Evolutionary conservation across 768 basidiomycete genomes (phyloP), one percentile per base, ranked within the genome.

Genomic region (Trametes meyenii): DNA sequence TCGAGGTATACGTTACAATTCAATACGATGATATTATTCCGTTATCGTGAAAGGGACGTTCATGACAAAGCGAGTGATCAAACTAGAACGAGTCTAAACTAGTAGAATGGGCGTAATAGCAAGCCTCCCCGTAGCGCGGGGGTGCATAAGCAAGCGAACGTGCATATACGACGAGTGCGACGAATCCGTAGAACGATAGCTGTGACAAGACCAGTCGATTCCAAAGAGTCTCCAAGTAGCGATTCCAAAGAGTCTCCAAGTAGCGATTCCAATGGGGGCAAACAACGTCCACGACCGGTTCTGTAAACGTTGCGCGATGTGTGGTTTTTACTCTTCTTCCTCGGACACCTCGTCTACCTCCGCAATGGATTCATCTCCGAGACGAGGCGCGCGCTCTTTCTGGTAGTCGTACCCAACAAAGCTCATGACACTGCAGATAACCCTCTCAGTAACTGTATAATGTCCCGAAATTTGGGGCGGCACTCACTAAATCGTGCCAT

Each of bases 401-500:
- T 76, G 74, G 66, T 86, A 86, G 54, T 77, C 78, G 66, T 86
- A 80, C 14, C 85, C 85, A 59, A 85, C 81, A 62, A 87, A 85
- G 63, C 77, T 83, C 85, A 86, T 83, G 38, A 87, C 82, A 67
- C 84, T 85, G 42, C 39, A 44, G 35, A 29, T 10, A 45, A 63
- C 24, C 7, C 38, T 42, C 14, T 46, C 35, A 21, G 55, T 21
- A 4, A 35, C 19, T 24, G 19, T 2, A n/a, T 7, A 46, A n/a
- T 5, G 5, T 3, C 17, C 19, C 4, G n/a, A 29, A 10, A 26
- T 0, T 29, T 7, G 14, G 21, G 13, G 39, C 39, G 54, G n/a
- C 14, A 79, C 91, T 76, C 64, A 94, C 92, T 94, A 94, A 67
- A 94, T 94, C 3, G 90, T 92, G 14, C 92, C 92, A 73, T 94